Percentiles rank a stretch among this genome's conserved stretches.
phyloP scores from a whole-genome alignment of 2,329 filamentous ascomycete species.

The Colletotrichum spaethianum region DNA sequence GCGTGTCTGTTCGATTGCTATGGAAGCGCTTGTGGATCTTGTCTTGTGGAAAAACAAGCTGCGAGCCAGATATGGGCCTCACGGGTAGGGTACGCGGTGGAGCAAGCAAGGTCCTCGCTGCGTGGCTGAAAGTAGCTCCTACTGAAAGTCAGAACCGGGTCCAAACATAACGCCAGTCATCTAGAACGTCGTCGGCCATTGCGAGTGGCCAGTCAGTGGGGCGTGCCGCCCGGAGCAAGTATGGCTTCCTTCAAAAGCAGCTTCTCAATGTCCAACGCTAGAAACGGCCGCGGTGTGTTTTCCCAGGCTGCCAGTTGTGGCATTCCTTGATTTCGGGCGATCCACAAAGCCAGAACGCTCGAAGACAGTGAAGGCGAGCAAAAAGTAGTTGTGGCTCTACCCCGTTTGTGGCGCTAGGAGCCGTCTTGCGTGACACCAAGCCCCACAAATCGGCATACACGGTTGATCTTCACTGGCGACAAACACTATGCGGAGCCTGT shows the following conservation, averaged over 20 bases:
- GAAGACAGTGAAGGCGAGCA: not conserved
- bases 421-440: not conserved
- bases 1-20: not conserved
- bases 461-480: not conserved
- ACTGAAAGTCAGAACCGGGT: not conserved
- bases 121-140: not conserved
- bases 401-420: too few relatives aligned
- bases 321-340: not conserved
- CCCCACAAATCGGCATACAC: not conserved
- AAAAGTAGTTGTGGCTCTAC: not conserved
- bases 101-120: not conserved
- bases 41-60: not conserved
- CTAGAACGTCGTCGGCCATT: not conserved
- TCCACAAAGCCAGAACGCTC: not conserved
- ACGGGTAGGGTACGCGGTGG: not conserved
- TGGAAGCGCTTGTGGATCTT: not conserved
- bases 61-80: not conserved
- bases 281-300: not conserved
- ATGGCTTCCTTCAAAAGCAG: not conserved
- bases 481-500: not conserved
- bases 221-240: not conserved
- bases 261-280: not conserved
- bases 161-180: not conserved
- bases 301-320: not conserved
- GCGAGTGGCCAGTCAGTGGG: not conserved